Conservation (phyloP, 371 early-diverging fungal species). For the Saksenaea oblongispora region DNA sequence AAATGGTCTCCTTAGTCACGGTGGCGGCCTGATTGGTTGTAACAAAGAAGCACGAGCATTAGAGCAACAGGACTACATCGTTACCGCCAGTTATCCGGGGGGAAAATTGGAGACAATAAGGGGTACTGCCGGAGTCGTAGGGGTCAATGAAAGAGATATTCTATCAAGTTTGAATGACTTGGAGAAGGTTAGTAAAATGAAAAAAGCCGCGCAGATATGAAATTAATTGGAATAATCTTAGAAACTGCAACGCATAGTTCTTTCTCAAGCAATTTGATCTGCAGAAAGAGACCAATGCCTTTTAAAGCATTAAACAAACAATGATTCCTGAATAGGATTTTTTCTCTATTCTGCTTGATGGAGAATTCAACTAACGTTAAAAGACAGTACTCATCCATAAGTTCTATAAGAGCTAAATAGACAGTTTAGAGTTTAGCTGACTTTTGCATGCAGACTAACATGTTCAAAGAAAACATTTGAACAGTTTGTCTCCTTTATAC, state of each 20-base stretch:
- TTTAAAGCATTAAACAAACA: background rate
- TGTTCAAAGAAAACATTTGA: no score
- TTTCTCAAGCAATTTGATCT: background rate
- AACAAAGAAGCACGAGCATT: background rate
- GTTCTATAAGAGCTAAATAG: no score
- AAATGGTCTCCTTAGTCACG: background rate
- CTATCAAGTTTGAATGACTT: constrained; percentile 20
- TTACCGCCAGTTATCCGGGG: background rate
- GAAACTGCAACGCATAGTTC: background rate
- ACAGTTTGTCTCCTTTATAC: no score
- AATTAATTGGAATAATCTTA: background rate
- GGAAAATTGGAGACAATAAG: background rate
- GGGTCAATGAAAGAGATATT: constrained; percentile 8
- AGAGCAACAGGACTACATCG: background rate
- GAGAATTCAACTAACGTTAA: no score
- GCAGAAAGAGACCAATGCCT: no score
- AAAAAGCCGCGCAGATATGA: background rate
- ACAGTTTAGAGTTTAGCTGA: no score
- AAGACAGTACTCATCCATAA: no score
- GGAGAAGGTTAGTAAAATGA: constrained; percentile 10
- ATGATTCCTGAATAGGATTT: no score
- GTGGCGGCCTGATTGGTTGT: background rate
- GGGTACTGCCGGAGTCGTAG: constrained; percentile 12
- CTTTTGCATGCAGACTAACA: no score
- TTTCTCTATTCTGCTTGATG: no score